Evolutionary conservation across 805 yeast species (phyloP), one percentile per base, ranked within the genome.

Genomic region (Candida mattraensis): DNA sequence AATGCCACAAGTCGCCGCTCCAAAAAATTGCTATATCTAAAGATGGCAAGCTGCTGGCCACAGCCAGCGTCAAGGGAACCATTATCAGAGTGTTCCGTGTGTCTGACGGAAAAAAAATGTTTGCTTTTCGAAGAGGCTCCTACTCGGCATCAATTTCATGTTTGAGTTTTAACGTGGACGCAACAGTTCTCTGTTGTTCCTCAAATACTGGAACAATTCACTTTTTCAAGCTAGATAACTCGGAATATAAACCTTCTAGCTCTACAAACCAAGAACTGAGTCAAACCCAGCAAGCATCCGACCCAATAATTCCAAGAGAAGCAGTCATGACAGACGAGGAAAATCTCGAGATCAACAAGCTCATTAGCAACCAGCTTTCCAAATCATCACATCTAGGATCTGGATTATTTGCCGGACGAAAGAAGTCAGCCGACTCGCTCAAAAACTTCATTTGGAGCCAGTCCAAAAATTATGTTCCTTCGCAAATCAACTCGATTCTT

Each of bases 151-250:
- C 69, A 44, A 85, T 93, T 12, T 78, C 77, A 50, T 82, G 94
- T 8, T 67, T 93, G 45, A 70, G 77, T 23, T 93, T 93, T 61
- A 83, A 87, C 44, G 64, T 69, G 17, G 83, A 84, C 44, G 80
- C 84, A 41, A 69, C 70, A 11, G 75, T 83, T 44, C 66, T 93
- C 19, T 76, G 87, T n/a, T 96, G 91, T 17, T 78, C 91, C 8
- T 83, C 94, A 18, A 78, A 94, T 2, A 87, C 94, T 14, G 94
- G 86, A 28, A 93, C 99, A 0, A 89, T 93, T 15, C 99, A 93
- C 60, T 78, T 93, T 24, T 93, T 91, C 69, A 39, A 37, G 13
- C 47, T 53, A 16, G 52, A 36, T 21, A 28, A 11, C 12, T 24
- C 29, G 22, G 37, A 22, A 28, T 11, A 11, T 10, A 7, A 19